Base-by-base conservation (phyloP, 228 moss, liverwort and hornwort species). In the Sphagnum magellanicum region DNA sequence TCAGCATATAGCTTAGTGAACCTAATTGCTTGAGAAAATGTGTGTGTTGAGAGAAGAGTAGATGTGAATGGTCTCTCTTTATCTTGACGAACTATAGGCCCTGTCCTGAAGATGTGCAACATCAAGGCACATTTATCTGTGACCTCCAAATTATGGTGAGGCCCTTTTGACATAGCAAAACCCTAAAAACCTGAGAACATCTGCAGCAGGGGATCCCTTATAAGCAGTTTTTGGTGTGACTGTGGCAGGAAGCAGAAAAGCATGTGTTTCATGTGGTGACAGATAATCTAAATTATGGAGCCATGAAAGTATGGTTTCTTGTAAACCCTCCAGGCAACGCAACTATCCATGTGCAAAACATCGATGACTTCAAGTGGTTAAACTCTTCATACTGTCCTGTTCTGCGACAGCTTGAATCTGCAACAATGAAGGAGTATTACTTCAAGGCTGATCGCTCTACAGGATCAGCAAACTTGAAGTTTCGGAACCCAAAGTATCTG, bases 281-380 rank as follows among this genome's bases (percentile, higher is more conserved):
- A 52, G 82, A 95, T 64, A 85, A 79, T 71, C 83, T 92, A 71
- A 95, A 89, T 52, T 90, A 79, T 57, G 92, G 88, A 67, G 92
- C 90, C 5, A 95, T 95, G 92, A 92, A 74, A 77, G 88, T 92
- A 80, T 95, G 95, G 92, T 95, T 92, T 74, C 74, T 92, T 11
- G 79, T 67, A 59, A 95, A 95, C 74, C 85, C 85, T 66, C 95
- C 88, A 13, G 68, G 81, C 53, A 69, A 79, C 48, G 92, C 88
- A 68, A 90, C 92, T 49, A 81, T 95, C 70, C 77, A 92, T 52
- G 83, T 95, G 62, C 70, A 87, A 68, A 92, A 87, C 65, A 81
- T 92, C n/a, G 85, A 87, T 61, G 77, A 81, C 6, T 90, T 92
- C 11, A 84, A 85, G 76, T 95, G 92, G 95, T 83, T 92, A 53